phyloP scores from a whole-genome alignment of 2,329 filamentous ascomycete genomes.

The Alternaria arborescens region DNA sequence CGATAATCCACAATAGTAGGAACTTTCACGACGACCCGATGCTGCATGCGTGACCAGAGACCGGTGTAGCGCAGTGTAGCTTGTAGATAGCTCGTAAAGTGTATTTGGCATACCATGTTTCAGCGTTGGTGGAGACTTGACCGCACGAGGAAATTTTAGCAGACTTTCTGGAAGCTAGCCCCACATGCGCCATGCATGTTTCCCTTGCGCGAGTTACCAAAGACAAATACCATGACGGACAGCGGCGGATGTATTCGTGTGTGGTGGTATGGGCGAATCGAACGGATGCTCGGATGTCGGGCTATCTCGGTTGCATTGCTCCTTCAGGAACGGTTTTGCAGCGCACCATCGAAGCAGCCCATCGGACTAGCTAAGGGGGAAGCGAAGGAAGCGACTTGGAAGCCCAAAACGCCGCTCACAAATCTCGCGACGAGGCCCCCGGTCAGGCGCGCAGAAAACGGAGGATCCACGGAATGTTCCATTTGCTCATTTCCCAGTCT shows the following conservation, averaged over 20 bases:
- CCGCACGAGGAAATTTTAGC: constrained; percentile 10
- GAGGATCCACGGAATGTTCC: constrained; percentile 18
- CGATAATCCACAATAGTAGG: constrained; percentile 4
- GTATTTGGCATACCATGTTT: constrained; percentile 20
- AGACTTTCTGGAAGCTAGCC: constrained; percentile 3
- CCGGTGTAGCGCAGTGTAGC: constrained; percentile 2
- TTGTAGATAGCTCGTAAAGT: constrained; percentile 6
- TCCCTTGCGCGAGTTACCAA: not conserved
- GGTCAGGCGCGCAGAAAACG: not conserved
- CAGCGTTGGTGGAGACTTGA: constrained; percentile 3
- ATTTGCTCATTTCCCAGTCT: constrained; percentile 13
- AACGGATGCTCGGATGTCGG: constrained; percentile 14
- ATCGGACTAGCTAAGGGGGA: constrained; percentile 8
- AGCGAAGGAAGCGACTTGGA: constrained; percentile 2
- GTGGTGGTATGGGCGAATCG: constrained; percentile 2
- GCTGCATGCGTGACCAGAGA: constrained; percentile 8
- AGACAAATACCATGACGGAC: constrained; percentile 4
- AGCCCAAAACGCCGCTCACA: constrained; percentile 5
- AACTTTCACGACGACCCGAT: constrained; percentile 3
- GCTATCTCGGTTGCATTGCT: constrained; percentile 13
- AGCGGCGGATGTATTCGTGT: not conserved
- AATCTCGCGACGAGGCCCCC: constrained; percentile 4
- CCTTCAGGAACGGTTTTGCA: not conserved
- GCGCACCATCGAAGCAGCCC: not conserved
- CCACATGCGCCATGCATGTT: constrained; percentile 7